Evolutionary conservation across 768 basidiomycete species (phyloP), one percentile per base, ranked within the genome.

Genomic region (Kwoniella dejecticola): DNA sequence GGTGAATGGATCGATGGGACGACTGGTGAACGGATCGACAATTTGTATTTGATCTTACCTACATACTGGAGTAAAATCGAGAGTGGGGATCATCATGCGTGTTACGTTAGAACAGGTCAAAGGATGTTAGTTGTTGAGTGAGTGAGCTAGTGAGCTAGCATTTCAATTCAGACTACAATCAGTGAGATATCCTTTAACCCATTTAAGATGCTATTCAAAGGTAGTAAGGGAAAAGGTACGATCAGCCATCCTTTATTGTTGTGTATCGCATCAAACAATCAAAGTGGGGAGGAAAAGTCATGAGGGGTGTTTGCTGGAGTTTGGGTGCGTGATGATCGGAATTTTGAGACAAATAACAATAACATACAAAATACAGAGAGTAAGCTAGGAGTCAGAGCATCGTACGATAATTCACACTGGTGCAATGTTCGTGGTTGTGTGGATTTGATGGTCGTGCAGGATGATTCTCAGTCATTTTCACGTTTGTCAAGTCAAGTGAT

Each of bases 281-380:
- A 42, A 23, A 31, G 48, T 50, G 30, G 29, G 30, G 30, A 7
- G 33, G 11, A 50, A 27, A 49, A 49, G 24, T 12, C 26, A 31
- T n/a, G 45, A 10, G 33, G 13, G 2, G 5, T 8, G 41, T 6
- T 31, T 17, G 24, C 30, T 24, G 10, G n/a, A 31, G 27, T 47
- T 4, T 47, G 45, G 10, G 24, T 57, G 56, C 45, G 56, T 57
- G 42, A 45, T 56, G 40, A n/a, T 56, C 54, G 36, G 52, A 48
- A 27, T 38, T 38, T 8, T 8, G 17, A 17, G 17, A 17, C 8
- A 38, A 38, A 8, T 17, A 38, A 17, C 17, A 17, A 38, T 38
- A 8, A 38, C 17, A 38, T 8, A 38, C 17, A 8, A 38, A 8
- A 38, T 38, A 8, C 8, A 8, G 8, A 38, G 36, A 38, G 17